Percentiles rank a stretch among this genome's conserved stretches.
phyloP scores from a whole-genome alignment of 2,329 filamentous ascomycete species.

The Stagonosporopsis cucurbitacearum region DNA sequence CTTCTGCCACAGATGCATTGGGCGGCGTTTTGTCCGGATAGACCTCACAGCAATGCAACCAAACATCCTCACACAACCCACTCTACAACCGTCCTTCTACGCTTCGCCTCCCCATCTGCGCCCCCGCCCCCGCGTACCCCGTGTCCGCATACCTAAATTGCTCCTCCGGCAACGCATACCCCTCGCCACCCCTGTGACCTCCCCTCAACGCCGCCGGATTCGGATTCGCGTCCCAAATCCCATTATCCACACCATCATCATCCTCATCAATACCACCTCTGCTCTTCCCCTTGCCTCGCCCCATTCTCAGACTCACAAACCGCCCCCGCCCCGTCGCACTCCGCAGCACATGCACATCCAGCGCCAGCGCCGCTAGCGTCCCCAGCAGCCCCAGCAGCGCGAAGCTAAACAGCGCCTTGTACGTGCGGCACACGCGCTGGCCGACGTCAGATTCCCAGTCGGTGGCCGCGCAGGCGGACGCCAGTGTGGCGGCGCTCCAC shows the following conservation, averaged over 20 bases:
- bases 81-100: constrained; percentile 21
- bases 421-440: constrained; percentile 62
- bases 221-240: constrained; percentile 31
- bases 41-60: background rate
- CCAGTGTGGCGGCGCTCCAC: constrained; percentile 61
- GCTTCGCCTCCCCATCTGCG: constrained; percentile 24
- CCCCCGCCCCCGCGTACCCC: constrained; percentile 48
- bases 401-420: constrained; percentile 67
- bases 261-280: background rate
- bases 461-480: constrained; percentile 56
- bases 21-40: constrained; percentile 32
- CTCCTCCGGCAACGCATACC: constrained; percentile 51
- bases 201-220: constrained; percentile 27
- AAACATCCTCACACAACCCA: background rate
- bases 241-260: background rate
- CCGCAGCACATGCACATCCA: constrained; percentile 58
- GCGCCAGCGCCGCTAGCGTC: constrained; percentile 54
- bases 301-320: constrained; percentile 58
- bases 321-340: constrained; percentile 53
- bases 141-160: constrained; percentile 54
- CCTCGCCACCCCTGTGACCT: constrained; percentile 31
- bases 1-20: constrained; percentile 28
- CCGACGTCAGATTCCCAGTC: constrained; percentile 63
- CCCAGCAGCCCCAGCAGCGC: constrained; percentile 56
- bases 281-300: constrained; percentile 24